Evolutionary conservation across 1,284 basidiomycete genomes (phyloP).

Genomic region (Cryptococcus sp.): DNA sequence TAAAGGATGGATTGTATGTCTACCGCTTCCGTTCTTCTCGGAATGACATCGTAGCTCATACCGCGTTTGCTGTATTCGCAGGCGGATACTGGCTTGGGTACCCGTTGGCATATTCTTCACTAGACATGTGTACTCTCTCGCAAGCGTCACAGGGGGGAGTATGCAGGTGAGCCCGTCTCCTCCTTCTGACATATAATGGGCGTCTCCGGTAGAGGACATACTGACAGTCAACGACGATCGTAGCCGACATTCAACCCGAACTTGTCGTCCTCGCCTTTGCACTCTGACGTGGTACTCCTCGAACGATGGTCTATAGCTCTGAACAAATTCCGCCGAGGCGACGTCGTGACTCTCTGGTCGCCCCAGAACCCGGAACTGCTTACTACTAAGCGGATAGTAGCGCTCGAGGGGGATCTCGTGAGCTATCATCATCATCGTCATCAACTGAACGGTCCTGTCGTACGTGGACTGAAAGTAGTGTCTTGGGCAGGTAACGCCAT

Average conservation of each 20-base stretch:
- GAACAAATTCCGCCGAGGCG: constrained; percentile 52
- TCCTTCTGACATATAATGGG: background rate
- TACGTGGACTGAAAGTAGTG: too few species aligned
- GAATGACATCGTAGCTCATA: background rate
- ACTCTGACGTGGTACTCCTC: constrained; percentile 58
- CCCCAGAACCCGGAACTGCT: constrained; percentile 56
- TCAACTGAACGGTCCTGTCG: background rate
- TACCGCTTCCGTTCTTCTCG: background rate
- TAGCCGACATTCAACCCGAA: constrained; percentile 57
- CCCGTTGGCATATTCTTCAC: constrained; percentile 57
- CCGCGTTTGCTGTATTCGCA: constrained; percentile 3
- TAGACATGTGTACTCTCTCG: constrained; percentile 55
- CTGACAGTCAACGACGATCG: background rate
- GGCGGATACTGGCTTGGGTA: constrained; percentile 55
- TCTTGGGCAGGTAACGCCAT: constrained; percentile 41
- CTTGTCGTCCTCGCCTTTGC: constrained; percentile 41
- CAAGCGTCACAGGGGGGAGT: constrained; percentile 55
- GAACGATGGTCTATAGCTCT: constrained; percentile 52
- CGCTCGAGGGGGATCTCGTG: constrained; percentile 58
- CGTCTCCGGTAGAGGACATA: background rate
- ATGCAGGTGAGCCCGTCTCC: constrained; percentile 50
- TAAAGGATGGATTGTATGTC: constrained; percentile 18
- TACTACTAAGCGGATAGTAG: constrained; percentile 60
- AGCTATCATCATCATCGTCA: constrained; percentile 5
- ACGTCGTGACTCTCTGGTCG: constrained; percentile 59